Conservation (phyloP, 2,329 filamentous ascomycete species). For the Cladosporium halotolerans region DNA sequence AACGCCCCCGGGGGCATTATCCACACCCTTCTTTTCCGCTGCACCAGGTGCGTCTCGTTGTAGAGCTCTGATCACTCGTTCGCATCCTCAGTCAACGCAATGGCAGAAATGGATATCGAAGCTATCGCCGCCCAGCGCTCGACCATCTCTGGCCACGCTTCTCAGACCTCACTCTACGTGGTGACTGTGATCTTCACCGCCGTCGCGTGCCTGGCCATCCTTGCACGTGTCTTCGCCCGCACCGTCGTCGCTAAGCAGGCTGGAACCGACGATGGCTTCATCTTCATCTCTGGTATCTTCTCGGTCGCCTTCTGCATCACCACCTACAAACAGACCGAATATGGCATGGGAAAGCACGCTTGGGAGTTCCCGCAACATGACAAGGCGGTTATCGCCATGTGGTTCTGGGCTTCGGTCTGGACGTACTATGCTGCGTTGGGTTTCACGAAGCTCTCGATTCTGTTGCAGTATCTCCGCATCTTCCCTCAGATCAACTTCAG, state of each 20-base stretch:
- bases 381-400: constrained; percentile 6
- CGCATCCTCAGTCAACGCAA: neutral
- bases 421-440: constrained; percentile 35
- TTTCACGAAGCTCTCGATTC: constrained; percentile 40
- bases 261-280: constrained; percentile 5
- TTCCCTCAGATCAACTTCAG: constrained; percentile 37
- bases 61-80: too few relatives aligned
- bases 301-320: constrained; percentile 10
- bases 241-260: constrained; percentile 3
- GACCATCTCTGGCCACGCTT: constrained; percentile 7
- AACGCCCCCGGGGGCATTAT: too few relatives aligned
- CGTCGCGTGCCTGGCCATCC: constrained; percentile 5
- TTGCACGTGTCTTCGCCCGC: constrained; percentile 2
- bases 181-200: constrained; percentile 8
- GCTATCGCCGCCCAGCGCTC: neutral
- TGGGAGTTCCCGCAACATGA: constrained; percentile 4
- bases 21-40: too few relatives aligned
- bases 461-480: constrained; percentile 45
- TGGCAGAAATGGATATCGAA: neutral
- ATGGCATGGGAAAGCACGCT: constrained; percentile 7
- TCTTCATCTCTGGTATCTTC: constrained; percentile 2
- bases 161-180: neutral
- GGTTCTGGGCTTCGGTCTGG: constrained; percentile 30
- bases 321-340: constrained; percentile 10
- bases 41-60: too few relatives aligned